Base-by-base conservation (phyloP, 257 asterid species). In the Linaria vulgaris region DNA sequence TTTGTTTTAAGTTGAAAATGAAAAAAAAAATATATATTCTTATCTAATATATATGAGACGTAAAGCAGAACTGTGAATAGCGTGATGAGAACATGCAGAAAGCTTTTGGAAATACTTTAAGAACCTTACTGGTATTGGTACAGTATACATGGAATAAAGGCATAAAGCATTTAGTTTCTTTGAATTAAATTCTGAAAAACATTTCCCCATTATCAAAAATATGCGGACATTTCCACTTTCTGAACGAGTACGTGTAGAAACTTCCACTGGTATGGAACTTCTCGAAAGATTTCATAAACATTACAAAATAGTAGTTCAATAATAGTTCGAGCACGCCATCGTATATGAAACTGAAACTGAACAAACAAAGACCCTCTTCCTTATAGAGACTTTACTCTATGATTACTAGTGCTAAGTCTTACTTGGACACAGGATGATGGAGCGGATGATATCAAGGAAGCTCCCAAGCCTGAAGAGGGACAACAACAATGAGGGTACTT, bases 361-460 rank as follows among this genome's bases (percentile, higher is more conserved):
- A 34, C 1, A 24, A 1, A 13, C 12, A 19, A 47, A 24, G 22
- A 37, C 6, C 6, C 21, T n/a, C 12, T 6, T 27, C 25, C 23
- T 44, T 31, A 23, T 48, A 16, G 16, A 44, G 9, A 17, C 23
- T 17, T 16, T 1, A 24, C 41, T 50, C 41, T 13, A 22, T 45
- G 11, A n/a, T 31, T 13, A 11, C 67, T 10, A 5, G 1, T 11
- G 14, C 21, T 8, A 31, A 20, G 10, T 49, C 5, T 23, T 41
- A 7, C 24, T 9, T 46, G 63, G 51, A 6, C 2, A 64, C 77
- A 81, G 86, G 86, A 78, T 6, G 86, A 81, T 37, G 86, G 86
- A 46, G 67, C 82, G 1, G 86, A 78, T 59, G 86, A 78, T 37
- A 72, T 81, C 60, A 78, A 81, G 61, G 86, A 78, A 69, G 78